phyloP scores from a whole-genome alignment of 2,329 filamentous ascomycete genomes.

The Fusarium sarcochroum region DNA sequence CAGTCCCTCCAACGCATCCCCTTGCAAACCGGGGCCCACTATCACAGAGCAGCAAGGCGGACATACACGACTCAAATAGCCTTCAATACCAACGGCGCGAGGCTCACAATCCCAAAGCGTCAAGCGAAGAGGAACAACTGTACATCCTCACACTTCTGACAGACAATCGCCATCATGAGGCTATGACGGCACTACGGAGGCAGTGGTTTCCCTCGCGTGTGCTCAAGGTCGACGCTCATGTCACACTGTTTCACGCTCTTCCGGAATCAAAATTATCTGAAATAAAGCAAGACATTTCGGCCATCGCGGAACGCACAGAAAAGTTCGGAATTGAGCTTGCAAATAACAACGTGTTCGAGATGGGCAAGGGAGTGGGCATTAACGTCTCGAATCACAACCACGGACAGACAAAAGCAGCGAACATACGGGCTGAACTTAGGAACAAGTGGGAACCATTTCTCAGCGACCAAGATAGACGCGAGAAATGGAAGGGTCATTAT shows the following conservation, averaged over 20 bases:
- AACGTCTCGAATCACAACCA: conserved; percentile 8
- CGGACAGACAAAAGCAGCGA: conserved; percentile 7
- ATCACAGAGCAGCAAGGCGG: conserved; percentile 1
- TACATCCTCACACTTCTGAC: conserved; percentile 35
- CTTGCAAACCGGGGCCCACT: conserved; percentile 2
- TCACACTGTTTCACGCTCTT: conserved; percentile 38
- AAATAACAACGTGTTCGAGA: conserved; percentile 21
- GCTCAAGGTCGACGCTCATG: conserved; percentile 34
- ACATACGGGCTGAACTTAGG: conserved; percentile 24
- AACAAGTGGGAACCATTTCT: conserved; percentile 28
- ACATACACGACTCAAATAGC: conserved; percentile 13
- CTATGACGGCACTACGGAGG: conserved; percentile 24
- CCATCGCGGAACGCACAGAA: not conserved
- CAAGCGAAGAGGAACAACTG: conserved; percentile 3
- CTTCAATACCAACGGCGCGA: conserved; percentile 29
- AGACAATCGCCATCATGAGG: conserved; percentile 18
- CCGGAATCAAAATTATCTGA: conserved; percentile 28
- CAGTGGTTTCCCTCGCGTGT: conserved; percentile 32
- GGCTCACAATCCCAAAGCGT: conserved; percentile 10
- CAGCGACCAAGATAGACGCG: conserved; percentile 22
- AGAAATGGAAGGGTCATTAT: conserved; percentile 39
- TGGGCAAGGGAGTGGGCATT: conserved; percentile 36
- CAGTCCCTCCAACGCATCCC: conserved; percentile 18
- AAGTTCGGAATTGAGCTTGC: conserved; percentile 6
- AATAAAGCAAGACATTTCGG: conserved; percentile 14